Conservation (phyloP, 2,329 filamentous ascomycete species). For the Claviceps sp. region DNA sequence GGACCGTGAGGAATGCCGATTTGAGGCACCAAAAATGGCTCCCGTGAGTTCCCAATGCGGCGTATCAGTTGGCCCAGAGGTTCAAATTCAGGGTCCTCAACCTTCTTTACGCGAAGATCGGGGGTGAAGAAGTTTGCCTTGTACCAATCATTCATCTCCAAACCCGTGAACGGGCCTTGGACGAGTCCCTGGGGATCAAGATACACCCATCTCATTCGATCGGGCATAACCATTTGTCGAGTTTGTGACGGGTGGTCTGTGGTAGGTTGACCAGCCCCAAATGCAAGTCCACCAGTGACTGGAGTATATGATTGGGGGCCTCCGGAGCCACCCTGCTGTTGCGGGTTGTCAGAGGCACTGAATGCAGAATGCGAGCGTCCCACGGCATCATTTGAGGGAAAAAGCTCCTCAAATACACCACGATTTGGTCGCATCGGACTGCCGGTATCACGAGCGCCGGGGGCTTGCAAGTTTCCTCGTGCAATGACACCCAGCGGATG, state of each 20-base stretch:
- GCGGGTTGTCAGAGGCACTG: slow-evolving; percentile 23
- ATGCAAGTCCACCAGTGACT: slow-evolving; percentile 21
- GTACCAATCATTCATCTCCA: slow-evolving; percentile 99
- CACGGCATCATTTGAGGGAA: slow-evolving; percentile 23
- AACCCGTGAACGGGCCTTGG: slow-evolving; percentile 86
- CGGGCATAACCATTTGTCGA: slow-evolving; percentile 96
- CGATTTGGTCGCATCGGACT: slow-evolving; percentile 44
- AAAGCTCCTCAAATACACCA: slow-evolving; percentile 42
- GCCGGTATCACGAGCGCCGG: slow-evolving; percentile 39
- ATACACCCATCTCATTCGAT: slow-evolving; percentile 98
- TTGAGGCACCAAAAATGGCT: slow-evolving; percentile 94
- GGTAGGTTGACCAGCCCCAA: slow-evolving; percentile 21
- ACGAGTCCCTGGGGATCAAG: slow-evolving; percentile 84
- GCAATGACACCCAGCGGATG: slow-evolving; percentile 56
- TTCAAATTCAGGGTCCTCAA: slow-evolving; percentile 89
- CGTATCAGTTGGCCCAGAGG: slow-evolving; percentile 88
- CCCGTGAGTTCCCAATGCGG: slow-evolving; percentile 90
- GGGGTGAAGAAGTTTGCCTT: slow-evolving; percentile 96
- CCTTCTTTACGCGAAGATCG: slow-evolving; percentile 85
- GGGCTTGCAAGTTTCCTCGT: slow-evolving; percentile 41
- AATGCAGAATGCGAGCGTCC: slow-evolving; percentile 22
- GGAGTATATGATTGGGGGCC: slow-evolving; percentile 23
- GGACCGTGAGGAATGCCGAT: slow-evolving; percentile 89
- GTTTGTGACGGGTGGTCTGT: slow-evolving; percentile 53
- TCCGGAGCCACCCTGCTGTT: slow-evolving; percentile 20